Percentiles rank a stretch among this genome's conserved stretches.
phyloP scores from a whole-genome alignment of 345 rosid species.

The Kernera saxatilis region DNA sequence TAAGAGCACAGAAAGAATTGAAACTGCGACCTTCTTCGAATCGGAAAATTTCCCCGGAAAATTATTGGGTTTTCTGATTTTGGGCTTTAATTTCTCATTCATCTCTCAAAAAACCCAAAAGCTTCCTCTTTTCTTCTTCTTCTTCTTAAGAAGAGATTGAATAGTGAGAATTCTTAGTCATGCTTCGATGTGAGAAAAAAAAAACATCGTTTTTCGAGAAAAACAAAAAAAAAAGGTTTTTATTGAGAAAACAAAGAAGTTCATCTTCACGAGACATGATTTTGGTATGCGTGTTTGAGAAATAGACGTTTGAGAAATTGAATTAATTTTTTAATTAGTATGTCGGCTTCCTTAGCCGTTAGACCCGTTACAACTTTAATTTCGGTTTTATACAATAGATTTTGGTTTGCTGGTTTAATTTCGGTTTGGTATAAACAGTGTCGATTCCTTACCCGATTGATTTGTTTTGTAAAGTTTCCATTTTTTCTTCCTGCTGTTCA shows the following conservation, averaged over 20 bases:
- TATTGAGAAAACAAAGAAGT: neutral
- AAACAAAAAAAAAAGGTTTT: neutral
- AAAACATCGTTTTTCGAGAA: neutral
- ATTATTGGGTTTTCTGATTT: conserved; percentile 2
- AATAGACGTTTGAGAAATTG: neutral
- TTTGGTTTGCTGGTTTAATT: neutral
- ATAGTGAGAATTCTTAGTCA: neutral
- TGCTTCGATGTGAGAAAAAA: neutral
- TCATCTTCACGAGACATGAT: neutral
- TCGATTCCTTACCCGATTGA: neutral
- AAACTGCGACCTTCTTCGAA: conserved; percentile 39
- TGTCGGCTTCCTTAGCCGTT: neutral
- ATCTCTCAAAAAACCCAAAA: neutral
- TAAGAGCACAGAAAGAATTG: conserved; percentile 40
- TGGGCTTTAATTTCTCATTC: conserved; percentile 12
- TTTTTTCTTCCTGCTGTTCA: no score
- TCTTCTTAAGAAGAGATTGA: neutral
- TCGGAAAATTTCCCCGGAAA: conserved; percentile 43
- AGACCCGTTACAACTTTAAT: neutral
- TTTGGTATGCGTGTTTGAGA: neutral
- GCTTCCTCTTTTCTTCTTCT: neutral
- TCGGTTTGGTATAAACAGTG: neutral
- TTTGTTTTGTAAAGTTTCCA: neutral
- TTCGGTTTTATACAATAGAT: neutral
- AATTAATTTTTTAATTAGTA: neutral